A percentile compares a stretch with the other conserved stretches of the same genome.
Conservation (phyloP, 345 rosid genomes). For the Euclidium syriacum region DNA sequence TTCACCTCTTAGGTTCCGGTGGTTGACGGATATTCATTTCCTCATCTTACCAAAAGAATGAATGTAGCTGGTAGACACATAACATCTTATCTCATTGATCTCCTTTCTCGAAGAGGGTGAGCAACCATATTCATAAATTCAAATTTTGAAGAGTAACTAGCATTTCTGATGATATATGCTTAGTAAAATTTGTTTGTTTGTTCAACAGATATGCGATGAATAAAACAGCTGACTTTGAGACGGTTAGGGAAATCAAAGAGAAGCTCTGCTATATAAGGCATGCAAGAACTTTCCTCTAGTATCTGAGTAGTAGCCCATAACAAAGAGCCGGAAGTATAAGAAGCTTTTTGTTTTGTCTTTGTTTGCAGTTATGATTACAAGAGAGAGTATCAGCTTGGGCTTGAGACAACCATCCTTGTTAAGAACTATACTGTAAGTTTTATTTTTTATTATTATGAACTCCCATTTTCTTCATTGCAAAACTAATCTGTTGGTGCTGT, state of each 20-base stretch:
- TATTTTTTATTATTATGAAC: no score
- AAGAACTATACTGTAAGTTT: conserved; percentile 92
- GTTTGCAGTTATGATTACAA: conserved; percentile 84
- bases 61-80: conserved; percentile 98
- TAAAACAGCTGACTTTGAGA: conserved; percentile 87
- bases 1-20: conserved; percentile 79
- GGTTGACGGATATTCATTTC: conserved; percentile 97
- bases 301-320: not conserved
- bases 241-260: conserved; percentile 94
- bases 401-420: conserved; percentile 94
- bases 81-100: conserved; percentile 92
- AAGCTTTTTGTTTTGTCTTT: not conserved
- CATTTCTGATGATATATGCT: not conserved
- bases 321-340: not conserved
- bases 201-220: conserved; percentile 83
- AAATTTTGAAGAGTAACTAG: not conserved
- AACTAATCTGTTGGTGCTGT: not conserved
- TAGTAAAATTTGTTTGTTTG: not conserved
- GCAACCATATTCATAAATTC: conserved; percentile 1
- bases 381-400: conserved; percentile 89
- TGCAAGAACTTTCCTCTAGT: conserved; percentile 1
- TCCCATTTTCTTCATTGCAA: no score
- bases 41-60: conserved; percentile 98
- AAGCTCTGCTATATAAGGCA: conserved; percentile 93
- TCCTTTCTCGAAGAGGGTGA: conserved; percentile 95